A percentile compares a stretch with the other conserved stretches of the same genome.
phyloP scores from a whole-genome alignment of 2,329 filamentous ascomycete genomes.

The Fusarium mexicanum region DNA sequence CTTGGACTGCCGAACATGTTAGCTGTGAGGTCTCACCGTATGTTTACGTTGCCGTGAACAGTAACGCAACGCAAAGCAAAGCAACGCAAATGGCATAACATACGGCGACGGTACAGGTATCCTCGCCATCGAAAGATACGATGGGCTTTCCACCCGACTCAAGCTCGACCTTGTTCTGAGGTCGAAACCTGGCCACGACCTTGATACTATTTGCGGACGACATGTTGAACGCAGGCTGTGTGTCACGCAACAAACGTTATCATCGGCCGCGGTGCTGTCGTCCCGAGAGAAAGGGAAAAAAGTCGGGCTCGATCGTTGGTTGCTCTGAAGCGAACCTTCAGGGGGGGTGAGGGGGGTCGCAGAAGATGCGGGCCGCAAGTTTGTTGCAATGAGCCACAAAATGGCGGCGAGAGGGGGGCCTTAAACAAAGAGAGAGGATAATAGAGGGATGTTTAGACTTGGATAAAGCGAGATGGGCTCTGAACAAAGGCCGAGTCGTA shows the following conservation, averaged over 20 bases:
- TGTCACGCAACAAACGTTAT: slow-evolving; percentile 39
- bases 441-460: slow-evolving; percentile 1
- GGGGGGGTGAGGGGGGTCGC: slow-evolving; percentile 35
- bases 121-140: slow-evolving; percentile 86
- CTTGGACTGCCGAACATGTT: slow-evolving; percentile 69
- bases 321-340: slow-evolving; percentile 28
- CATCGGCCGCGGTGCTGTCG: slow-evolving; percentile 41
- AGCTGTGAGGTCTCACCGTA: slow-evolving; percentile 28
- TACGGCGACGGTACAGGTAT: slow-evolving; percentile 89
- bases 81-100: slow-evolving; percentile 46
- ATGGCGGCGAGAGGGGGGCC: slow-evolving; percentile 35
- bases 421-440: slow-evolving; percentile 19
- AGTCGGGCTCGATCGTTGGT: slow-evolving; percentile 30
- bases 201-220: slow-evolving; percentile 73
- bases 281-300: slow-evolving; percentile 14
- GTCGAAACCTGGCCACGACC: slow-evolving; percentile 98
- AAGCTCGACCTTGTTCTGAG: slow-evolving; percentile 94
- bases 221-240: slow-evolving; percentile 51
- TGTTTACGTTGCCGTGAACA: neutral
- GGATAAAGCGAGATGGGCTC: neutral
- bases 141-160: slow-evolving; percentile 91
- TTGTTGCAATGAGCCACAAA: slow-evolving; percentile 38
- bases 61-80: neutral
- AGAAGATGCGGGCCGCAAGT: slow-evolving; percentile 37
- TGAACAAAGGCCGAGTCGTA: slow-evolving; percentile 4